phyloP scores from a whole-genome alignment of 2,329 filamentous ascomycete species.

The Dactylellina leptospora region DNA sequence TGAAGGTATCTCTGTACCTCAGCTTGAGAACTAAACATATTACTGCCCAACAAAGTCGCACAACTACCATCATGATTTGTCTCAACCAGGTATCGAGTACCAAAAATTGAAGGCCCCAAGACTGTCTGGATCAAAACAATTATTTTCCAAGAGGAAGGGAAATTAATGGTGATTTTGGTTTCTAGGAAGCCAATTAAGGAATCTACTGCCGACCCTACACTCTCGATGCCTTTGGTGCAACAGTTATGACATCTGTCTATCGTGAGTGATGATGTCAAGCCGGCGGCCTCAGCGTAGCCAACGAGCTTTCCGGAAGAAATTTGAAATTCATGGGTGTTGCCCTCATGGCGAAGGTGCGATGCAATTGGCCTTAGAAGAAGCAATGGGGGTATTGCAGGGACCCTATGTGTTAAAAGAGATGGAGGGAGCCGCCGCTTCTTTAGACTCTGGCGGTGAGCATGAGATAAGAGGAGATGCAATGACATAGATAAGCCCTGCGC shows the following conservation, averaged over 20 bases:
- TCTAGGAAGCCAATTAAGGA: constrained; percentile 62
- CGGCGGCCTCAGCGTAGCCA: constrained; percentile 54
- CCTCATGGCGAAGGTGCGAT: constrained; percentile 55
- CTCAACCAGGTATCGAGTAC: constrained; percentile 56
- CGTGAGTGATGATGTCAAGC: constrained; percentile 50
- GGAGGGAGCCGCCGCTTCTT: constrained; percentile 73
- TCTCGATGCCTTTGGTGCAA: constrained; percentile 52
- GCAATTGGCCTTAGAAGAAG: constrained; percentile 69
- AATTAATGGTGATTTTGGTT: constrained; percentile 60
- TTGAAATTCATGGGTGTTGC: constrained; percentile 53
- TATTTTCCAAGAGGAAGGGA: constrained; percentile 58
- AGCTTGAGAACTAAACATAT: constrained; percentile 54
- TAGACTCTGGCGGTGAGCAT: constrained; percentile 80
- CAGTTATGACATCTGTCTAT: constrained; percentile 53
- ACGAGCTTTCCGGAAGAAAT: constrained; percentile 54
- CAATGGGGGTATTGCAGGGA: constrained; percentile 65
- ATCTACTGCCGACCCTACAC: constrained; percentile 61
- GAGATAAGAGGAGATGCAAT: constrained; percentile 78
- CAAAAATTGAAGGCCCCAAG: constrained; percentile 54
- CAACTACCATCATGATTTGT: constrained; percentile 56
- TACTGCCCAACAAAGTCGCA: constrained; percentile 56
- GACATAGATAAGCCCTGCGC: constrained; percentile 74
- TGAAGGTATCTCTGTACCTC: constrained; percentile 56
- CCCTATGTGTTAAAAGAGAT: constrained; percentile 65
- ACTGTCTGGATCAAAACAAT: constrained; percentile 55